phyloP scores from a whole-genome alignment of 2,329 filamentous ascomycete genomes.

The Cladophialophora chaetospira region DNA sequence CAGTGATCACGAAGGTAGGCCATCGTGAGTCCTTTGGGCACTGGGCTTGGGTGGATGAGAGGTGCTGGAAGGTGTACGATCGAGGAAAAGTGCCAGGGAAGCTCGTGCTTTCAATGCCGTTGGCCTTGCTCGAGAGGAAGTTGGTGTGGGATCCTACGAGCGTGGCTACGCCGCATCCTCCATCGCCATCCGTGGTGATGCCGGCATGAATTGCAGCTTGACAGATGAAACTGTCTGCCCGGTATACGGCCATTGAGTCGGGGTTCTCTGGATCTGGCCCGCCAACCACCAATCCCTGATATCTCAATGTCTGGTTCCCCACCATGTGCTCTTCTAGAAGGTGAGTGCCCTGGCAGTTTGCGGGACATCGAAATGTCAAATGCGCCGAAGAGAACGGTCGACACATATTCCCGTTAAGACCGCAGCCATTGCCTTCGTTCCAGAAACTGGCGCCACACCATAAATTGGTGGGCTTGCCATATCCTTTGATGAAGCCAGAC shows the following conservation, averaged over 20 bases:
- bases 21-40: slow-evolving; percentile 78
- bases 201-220: slow-evolving; percentile 82
- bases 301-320: slow-evolving; percentile 55
- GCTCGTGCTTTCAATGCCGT: slow-evolving; percentile 73
- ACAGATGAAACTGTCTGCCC: slow-evolving; percentile 87
- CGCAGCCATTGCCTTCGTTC: slow-evolving; percentile 50
- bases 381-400: slow-evolving; percentile 56
- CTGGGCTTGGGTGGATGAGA: slow-evolving; percentile 57
- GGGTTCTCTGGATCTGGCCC: slow-evolving; percentile 45
- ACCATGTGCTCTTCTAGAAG: slow-evolving; percentile 55
- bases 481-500: slow-evolving; percentile 52
- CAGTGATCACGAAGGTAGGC: slow-evolving; percentile 77
- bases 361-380: slow-evolving; percentile 59
- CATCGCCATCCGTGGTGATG: slow-evolving; percentile 68
- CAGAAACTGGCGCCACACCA: slow-evolving; percentile 51
- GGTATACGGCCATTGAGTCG: slow-evolving; percentile 64
- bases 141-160: slow-evolving; percentile 68
- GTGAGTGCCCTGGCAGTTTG: slow-evolving; percentile 52
- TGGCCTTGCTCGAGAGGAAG: slow-evolving; percentile 65
- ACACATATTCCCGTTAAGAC: slow-evolving; percentile 58
- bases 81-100: slow-evolving; percentile 92
- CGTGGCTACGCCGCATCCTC: slow-evolving; percentile 79
- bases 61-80: slow-evolving; percentile 72
- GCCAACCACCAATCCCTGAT: slow-evolving; percentile 55
- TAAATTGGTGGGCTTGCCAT: slow-evolving; percentile 48